Conservation (phyloP, 805 yeast species). For the Ogataea corticis region DNA sequence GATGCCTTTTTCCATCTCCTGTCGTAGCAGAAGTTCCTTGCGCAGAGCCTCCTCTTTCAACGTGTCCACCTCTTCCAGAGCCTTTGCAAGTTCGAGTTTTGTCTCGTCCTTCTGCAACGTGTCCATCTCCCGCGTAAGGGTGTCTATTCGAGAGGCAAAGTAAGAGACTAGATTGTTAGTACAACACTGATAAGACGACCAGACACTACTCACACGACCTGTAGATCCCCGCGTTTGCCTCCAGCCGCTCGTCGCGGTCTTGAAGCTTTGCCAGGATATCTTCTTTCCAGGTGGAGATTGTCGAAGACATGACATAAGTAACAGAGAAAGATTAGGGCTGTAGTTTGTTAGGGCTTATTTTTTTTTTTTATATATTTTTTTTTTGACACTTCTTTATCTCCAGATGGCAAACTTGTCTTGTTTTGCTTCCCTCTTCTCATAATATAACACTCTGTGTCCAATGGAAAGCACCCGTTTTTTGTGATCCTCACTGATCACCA, state of each 20-base stretch:
- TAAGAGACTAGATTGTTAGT: constrained; percentile 20
- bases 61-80: constrained; percentile 7
- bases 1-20: constrained; percentile 10
- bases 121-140: constrained; percentile 17
- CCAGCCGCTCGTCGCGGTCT: constrained; percentile 21
- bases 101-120: constrained; percentile 19
- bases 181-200: neutral
- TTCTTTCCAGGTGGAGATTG: constrained; percentile 20
- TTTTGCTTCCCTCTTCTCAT: neutral
- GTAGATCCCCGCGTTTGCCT: constrained; percentile 14
- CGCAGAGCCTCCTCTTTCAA: constrained; percentile 12
- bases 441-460: neutral
- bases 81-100: constrained; percentile 15
- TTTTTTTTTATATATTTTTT: neutral
- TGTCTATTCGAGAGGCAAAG: constrained; percentile 10
- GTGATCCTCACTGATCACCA: neutral
- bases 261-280: constrained; percentile 19
- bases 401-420: neutral
- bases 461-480: neutral
- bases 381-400: neutral
- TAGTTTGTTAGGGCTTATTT: neutral
- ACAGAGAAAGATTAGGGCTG: neutral
- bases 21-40: constrained; percentile 4
- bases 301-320: neutral
- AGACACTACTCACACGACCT: constrained; percentile 23